phyloP scores from a whole-genome alignment of 2,329 filamentous ascomycete genomes.

The Beauveria sp. region DNA sequence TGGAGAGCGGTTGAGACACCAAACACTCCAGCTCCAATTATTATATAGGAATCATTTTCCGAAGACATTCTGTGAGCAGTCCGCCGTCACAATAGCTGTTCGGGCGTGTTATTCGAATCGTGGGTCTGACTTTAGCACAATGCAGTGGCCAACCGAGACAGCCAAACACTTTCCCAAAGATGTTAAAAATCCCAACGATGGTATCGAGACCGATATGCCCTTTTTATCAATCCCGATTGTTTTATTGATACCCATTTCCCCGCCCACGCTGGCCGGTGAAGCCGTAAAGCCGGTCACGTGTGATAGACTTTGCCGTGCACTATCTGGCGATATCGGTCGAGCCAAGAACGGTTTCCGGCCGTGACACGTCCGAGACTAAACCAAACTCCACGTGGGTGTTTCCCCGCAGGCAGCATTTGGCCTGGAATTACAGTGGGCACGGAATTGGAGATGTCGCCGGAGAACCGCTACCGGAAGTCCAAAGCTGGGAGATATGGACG shows the following conservation, averaged over 20 bases:
- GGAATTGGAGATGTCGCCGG: background rate
- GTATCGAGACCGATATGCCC: background rate
- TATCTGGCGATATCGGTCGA: slow-evolving; percentile 6
- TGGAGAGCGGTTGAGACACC: slow-evolving; percentile 60
- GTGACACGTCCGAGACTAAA: background rate
- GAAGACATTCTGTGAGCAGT: background rate
- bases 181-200: background rate
- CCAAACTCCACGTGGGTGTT: background rate
- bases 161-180: background rate
- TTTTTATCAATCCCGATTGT: background rate
- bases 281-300: slow-evolving; percentile 11
- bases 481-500: background rate
- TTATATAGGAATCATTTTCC: slow-evolving; percentile 38
- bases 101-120: background rate
- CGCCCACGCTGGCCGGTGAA: background rate
- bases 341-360: background rate
- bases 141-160: background rate
- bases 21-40: slow-evolving; percentile 59
- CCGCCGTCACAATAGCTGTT: no score
- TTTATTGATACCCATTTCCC: background rate
- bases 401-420: background rate
- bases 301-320: background rate
- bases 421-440: background rate
- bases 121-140: background rate
- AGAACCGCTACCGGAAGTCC: background rate